Percentiles rank a stretch among this genome's conserved stretches.
Evolutionary conservation across 805 yeast species (phyloP).

Genomic region (Lachancea quebecensis): DNA sequence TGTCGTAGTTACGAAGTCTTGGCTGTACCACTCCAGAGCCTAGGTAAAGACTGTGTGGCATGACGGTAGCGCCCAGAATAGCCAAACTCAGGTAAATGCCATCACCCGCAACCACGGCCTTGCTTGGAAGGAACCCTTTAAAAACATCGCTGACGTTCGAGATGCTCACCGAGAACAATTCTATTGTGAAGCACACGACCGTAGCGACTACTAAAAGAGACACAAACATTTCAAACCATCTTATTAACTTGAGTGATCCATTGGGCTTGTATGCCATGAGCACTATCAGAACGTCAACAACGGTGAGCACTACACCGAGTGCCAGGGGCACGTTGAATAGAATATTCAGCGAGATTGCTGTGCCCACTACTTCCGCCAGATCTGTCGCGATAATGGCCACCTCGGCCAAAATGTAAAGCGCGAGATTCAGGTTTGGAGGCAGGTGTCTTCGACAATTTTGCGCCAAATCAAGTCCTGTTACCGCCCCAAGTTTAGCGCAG

Average conservation of each 20-base stretch:
- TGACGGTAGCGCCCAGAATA: conserved; percentile 86
- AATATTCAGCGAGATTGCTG: conserved; percentile 87
- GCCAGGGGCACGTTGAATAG: conserved; percentile 72
- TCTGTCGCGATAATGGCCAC: conserved; percentile 92
- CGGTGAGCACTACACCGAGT: conserved; percentile 77
- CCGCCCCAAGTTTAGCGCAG: conserved; percentile 85
- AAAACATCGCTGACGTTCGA: conserved; percentile 53
- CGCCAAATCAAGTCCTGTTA: conserved; percentile 90
- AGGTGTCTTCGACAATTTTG: conserved; percentile 75
- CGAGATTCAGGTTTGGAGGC: conserved; percentile 51
- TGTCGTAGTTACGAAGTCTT: conserved; percentile 71
- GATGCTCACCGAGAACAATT: conserved; percentile 60
- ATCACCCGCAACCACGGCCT: conserved; percentile 42
- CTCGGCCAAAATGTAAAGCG: conserved; percentile 74
- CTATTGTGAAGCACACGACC: conserved; percentile 77
- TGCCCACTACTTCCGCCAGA: conserved; percentile 96
- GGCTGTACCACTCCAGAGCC: conserved; percentile 90
- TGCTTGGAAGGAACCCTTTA: conserved; percentile 57
- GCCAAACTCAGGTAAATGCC: conserved; percentile 80
- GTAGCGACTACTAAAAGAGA: conserved; percentile 72
- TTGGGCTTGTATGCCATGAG: conserved; percentile 81
- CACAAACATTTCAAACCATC: conserved; percentile 79
- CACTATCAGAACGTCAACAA: conserved; percentile 78
- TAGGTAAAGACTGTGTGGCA: conserved; percentile 87
- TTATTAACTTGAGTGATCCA: conserved; percentile 69